These are phyloP conservation scores for Dendrobium catenatum DNA, from an alignment of 106 monocot species.

Conservation along the genomic window DNA sequence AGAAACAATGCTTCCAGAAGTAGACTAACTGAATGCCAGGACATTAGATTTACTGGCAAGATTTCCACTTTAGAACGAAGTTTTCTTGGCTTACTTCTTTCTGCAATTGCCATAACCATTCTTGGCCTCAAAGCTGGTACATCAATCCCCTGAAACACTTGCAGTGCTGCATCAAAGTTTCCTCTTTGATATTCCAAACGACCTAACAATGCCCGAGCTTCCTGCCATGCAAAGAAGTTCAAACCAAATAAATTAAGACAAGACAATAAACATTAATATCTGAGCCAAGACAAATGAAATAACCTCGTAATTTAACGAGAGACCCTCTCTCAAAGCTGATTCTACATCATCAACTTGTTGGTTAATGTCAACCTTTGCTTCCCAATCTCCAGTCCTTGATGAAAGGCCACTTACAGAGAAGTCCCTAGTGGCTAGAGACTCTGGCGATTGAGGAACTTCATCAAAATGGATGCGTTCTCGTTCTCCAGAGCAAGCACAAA, in stretches of 20 bases:
- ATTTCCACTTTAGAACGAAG: slow-evolving; percentile 27
- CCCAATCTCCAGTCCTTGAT: slow-evolving; percentile 46
- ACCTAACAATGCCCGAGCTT: slow-evolving; percentile 83
- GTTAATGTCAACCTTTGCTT: slow-evolving; percentile 47
- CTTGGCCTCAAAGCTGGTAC: slow-evolving; percentile 39
- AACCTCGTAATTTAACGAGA: slow-evolving; percentile 92
- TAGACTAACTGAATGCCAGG: slow-evolving; percentile 75
- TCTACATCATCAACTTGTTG: slow-evolving; percentile 71
- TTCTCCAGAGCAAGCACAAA: slow-evolving; percentile 84
- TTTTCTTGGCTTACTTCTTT: slow-evolving; percentile 33
- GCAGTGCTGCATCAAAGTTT: slow-evolving; percentile 80
- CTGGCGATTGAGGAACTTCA: slow-evolving; percentile 65
- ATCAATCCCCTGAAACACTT: slow-evolving; percentile 88
- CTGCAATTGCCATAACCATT: slow-evolving; percentile 63
- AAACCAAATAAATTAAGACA: not conserved
- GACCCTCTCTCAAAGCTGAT: slow-evolving; percentile 60
- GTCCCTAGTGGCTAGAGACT: slow-evolving; percentile 76
- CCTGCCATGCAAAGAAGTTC: slow-evolving; percentile 22
- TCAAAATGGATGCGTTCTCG: slow-evolving; percentile 54
- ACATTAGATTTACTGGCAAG: slow-evolving; percentile 45
- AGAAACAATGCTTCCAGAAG: slow-evolving; percentile 76
- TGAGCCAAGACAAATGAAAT: not conserved
- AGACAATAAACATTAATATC: not conserved
- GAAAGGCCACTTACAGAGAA: slow-evolving; percentile 67
- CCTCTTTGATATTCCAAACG: slow-evolving; percentile 82